Evolutionary conservation across 1,139 yeast genomes (phyloP), one percentile per base, ranked within the genome.

Genomic region (Nakaseomyces kungkrabaensis): DNA sequence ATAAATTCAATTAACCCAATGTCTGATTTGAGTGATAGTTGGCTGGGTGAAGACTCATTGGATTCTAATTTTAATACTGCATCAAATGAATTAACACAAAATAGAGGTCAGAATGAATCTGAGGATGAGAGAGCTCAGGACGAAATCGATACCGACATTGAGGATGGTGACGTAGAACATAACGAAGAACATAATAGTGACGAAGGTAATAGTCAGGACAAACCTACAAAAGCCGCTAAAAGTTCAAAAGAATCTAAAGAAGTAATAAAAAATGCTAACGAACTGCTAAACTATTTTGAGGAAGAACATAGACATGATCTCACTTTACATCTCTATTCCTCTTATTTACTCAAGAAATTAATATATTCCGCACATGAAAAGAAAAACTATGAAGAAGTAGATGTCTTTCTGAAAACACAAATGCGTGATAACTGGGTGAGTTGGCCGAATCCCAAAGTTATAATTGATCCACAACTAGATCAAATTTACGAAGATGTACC

Each of bases 401-500:
- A 61, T 32, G 56, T 53, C 13, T 60, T 61, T 44, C 51, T 63
- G 7, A 57, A 52, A 48, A 58, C 61, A 3, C 59, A 61, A 43
- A 50, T 65, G 3, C 59, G 59, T 41, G 62, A 63, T 32, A 59
- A 56, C 48, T 63, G 68, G 68, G 59, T 61, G 1, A 56, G 63
- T 26, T 65, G 68, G 68, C 68, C 68, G 1, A 61, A 58, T 45
- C 52, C 56, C 1, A 50, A 54, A 36, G 56, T 61, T 1, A 55
- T 62, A 6, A 57, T 64, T 5, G 61, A 63, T 43, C 68, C 68
- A 2, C 55, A 57, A 27, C 56, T 56, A 1, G 53, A 55, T 48
- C 46, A 47, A 27, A 22, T 64, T 1, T 62, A 61, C 48, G 68
- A 62, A 46, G 66, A 62, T 49, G 54, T 50, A 7, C 33, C 44